phyloP scores from a whole-genome alignment of 805 yeast genomes.

The Clavispora phyllophila region DNA sequence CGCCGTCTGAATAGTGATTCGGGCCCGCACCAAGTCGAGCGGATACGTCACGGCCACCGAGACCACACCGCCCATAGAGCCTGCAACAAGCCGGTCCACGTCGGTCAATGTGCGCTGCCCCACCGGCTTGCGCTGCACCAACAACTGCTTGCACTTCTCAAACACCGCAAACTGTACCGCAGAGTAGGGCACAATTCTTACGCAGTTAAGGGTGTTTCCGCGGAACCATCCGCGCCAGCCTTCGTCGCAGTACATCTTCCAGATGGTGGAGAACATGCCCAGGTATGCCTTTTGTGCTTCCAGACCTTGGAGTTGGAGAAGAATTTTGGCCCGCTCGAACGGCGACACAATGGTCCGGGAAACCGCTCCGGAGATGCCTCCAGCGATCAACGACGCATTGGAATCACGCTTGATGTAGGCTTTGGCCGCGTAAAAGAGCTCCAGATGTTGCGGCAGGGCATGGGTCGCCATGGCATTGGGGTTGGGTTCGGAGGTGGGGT shows the following conservation, averaged over 20 bases:
- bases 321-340: constrained; percentile 87
- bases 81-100: constrained; percentile 62
- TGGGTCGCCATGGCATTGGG: not conserved
- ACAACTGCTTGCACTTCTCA: constrained; percentile 50
- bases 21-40: constrained; percentile 82
- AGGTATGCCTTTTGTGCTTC: constrained; percentile 44
- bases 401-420: constrained; percentile 41
- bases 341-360: constrained; percentile 94
- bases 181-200: constrained; percentile 87
- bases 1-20: constrained; percentile 88
- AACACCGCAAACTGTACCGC: constrained; percentile 91
- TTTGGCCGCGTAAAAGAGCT: constrained; percentile 9
- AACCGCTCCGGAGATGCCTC: constrained; percentile 74
- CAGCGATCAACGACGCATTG: constrained; percentile 61
- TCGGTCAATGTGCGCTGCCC: constrained; percentile 38
- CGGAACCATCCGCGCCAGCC: constrained; percentile 87
- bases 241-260: constrained; percentile 80
- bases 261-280: constrained; percentile 75
- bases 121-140: constrained; percentile 21
- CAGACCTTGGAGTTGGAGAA: constrained; percentile 81
- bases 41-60: constrained; percentile 88
- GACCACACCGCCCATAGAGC: constrained; percentile 74
- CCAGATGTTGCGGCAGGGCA: constrained; percentile 1
- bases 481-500: not conserved
- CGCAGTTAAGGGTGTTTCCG: constrained; percentile 87